Percentiles rank a stretch among this genome's conserved stretches.
These are phyloP conservation scores for Claviceps paspali DNA, from an alignment of 2,329 filamentous ascomycete genomes.

Conservation along the genomic window DNA sequence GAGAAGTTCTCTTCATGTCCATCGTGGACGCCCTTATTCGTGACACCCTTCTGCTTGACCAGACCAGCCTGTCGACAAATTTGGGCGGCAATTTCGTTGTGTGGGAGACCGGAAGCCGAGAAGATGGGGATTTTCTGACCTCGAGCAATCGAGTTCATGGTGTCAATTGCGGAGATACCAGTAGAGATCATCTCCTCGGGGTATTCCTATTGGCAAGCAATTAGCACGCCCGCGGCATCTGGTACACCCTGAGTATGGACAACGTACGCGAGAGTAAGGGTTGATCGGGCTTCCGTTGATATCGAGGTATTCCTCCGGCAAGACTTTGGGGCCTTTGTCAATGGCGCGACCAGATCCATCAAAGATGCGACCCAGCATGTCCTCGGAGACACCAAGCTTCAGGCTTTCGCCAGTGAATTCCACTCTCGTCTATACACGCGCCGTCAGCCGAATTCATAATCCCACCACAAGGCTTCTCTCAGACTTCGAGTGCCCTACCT, in stretches of 20 bases:
- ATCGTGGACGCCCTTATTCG: constrained; percentile 91
- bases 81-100: constrained; percentile 98
- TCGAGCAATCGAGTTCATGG: constrained; percentile 95
- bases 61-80: constrained; percentile 95
- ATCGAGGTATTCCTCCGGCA: constrained; percentile 95
- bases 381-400: constrained; percentile 97
- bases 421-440: constrained; percentile 61
- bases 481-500: constrained; percentile 41
- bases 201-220: constrained; percentile 52
- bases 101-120: constrained; percentile 92
- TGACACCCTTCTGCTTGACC: constrained; percentile 60
- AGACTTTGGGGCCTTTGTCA: constrained; percentile 95
- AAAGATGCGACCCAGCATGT: constrained; percentile 98
- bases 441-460: constrained; percentile 14
- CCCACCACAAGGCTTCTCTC: too few relatives aligned
- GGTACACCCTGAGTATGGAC: neutral
- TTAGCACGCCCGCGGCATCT: constrained; percentile 7
- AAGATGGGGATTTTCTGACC: constrained; percentile 99
- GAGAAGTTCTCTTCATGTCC: constrained; percentile 99
- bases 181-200: constrained; percentile 99
- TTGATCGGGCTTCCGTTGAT: constrained; percentile 99
- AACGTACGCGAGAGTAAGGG: constrained; percentile 74
- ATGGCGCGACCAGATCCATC: constrained; percentile 96
- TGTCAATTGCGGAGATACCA: constrained; percentile 97
- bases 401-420: constrained; percentile 94